Base-by-base conservation (phyloP, 495 filamentous ascomycete genomes). In the Halenospora varia region DNA sequence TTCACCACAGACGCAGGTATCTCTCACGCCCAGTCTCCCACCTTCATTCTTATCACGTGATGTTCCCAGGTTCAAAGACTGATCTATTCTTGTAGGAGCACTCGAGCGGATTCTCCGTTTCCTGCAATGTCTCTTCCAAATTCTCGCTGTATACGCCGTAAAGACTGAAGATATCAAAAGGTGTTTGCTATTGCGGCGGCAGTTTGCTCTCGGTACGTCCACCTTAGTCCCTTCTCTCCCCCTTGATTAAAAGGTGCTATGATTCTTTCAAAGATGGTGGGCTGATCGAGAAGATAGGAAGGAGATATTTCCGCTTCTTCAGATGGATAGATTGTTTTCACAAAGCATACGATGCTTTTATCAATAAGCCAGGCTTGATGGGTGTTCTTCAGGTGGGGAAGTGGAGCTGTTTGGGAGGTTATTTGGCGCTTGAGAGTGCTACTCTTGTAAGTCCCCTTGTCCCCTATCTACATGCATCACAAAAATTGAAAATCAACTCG, bases 71-170 rank as follows among this genome's bases (percentile, higher is more conserved):
- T 49, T 19, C 10, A 25, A 17, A 17, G 45, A 48, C 51, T 60
- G 19, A 52, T 17, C n/a, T n/a, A 11, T 10, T 1, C 57, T 3
- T 39, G 40, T 44, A 81, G 79, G 66, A 48, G 85, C 84, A 3
- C 73, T 88, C 13, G 85, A 88, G 61, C 80, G 83, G 57, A 81
- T 77, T 41, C 74, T 88, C 59, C 82, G 85, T 41, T 68, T 84
- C 53, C 62, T 86, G 57, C 85, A 88, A 67, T 67, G 81, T 39
- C 26, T 79, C 24, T 66, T 74, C 8, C 78, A 80, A 53, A 75
- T 85, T 57, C 68, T 75, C 20, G 66, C 73, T 3, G 73, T 69
- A 17, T 74, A 75, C 9, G 25, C 54, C 15, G 0, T 35, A 2
- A 40, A 48, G 51, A 59, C 70, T 10, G 48, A 61, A 60, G 44